Evolutionary conservation across 2,329 filamentous ascomycete genomes (phyloP), one percentile per base, ranked within the genome.

Genomic region (Cladophialophora chaetospira): DNA sequence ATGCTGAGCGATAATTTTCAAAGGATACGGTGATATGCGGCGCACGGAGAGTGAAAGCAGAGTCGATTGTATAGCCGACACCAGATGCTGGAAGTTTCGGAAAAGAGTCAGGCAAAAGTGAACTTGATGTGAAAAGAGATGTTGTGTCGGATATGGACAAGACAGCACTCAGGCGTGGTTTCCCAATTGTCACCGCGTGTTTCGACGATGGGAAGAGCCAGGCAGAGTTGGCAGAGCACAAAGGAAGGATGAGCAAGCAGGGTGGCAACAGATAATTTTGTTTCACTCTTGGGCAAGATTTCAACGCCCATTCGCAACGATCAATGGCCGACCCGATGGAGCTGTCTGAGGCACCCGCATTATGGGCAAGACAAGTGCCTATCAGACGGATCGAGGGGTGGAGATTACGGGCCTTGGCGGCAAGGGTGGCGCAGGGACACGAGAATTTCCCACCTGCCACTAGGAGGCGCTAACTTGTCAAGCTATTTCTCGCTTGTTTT

Each of bases 1-100:
- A 67, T 70, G 61, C 21, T 61, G 21, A 9, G 26, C 36, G 28
- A 52, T 21, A 51, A 38, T 36, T 28, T 40, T 40, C 6, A 23
- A 47, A 19, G 23, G 11, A 44, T 26, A 19, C 10, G 17, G n/a
- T 19, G n/a, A 13, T 8, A 21, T 3, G 42, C 9, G 6, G 15
- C n/a, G n/a, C n/a, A n/a, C n/a, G n/a, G n/a, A 25, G 21, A 25
- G n/a, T 4, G 42, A 25, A 29, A 28, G n/a, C n/a, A n/a, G n/a
- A n/a, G n/a, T n/a, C n/a, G n/a, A n/a, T n/a, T n/a, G n/a, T n/a
- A n/a, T n/a, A n/a, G n/a, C n/a, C n/a, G n/a, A n/a, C n/a, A n/a
- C n/a, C n/a, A n/a, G n/a, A n/a, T n/a, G n/a, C n/a, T n/a, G n/a
- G n/a, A n/a, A n/a, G n/a, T n/a, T n/a, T n/a, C n/a, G n/a, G n/a